Evolutionary conservation across 2,329 filamentous ascomycete genomes (phyloP).

Genomic region (Penicillium oxalicum): DNA sequence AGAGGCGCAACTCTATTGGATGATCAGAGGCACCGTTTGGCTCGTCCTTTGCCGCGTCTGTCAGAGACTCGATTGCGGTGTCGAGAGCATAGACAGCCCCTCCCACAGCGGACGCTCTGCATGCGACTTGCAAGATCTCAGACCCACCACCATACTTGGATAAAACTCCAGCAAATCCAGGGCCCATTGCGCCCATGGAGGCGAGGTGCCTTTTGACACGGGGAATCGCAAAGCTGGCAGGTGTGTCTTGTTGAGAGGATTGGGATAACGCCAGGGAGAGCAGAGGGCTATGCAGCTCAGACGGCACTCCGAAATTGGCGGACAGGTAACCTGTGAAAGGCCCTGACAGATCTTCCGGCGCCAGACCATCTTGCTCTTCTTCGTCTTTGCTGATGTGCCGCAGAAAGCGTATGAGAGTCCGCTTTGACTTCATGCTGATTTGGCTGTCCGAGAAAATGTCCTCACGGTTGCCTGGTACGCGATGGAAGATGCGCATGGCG

Average conservation of each 20-base stretch:
- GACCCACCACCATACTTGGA: constrained; percentile 89
- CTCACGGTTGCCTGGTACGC: constrained; percentile 82
- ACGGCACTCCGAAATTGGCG: constrained; percentile 61
- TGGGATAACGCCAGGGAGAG: constrained; percentile 69
- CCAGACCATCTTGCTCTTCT: constrained; percentile 17
- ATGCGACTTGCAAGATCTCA: constrained; percentile 86
- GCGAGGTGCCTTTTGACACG: constrained; percentile 72
- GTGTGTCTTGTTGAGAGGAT: constrained; percentile 48
- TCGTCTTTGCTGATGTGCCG: constrained; percentile 69
- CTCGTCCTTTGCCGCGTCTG: constrained; percentile 9
- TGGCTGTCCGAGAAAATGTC: constrained; percentile 77
- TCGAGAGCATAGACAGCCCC: constrained; percentile 85
- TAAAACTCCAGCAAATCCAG: constrained; percentile 82
- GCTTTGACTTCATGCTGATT: constrained; percentile 75
- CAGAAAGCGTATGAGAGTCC: constrained; percentile 85
- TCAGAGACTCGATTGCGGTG: constrained; percentile 52
- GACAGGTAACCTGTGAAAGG: constrained; percentile 43
- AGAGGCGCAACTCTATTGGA: constrained; percentile 28
- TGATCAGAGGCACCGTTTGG: constrained; percentile 12
- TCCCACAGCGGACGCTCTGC: constrained; percentile 83
- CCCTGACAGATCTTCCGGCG: constrained; percentile 51
- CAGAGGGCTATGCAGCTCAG: constrained; percentile 59
- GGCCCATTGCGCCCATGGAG: constrained; percentile 81
- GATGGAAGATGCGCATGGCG: constrained; percentile 46
- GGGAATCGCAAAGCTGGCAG: constrained; percentile 63